Percentiles rank a stretch among this genome's conserved stretches.
These are phyloP conservation scores for Phoma herbarum DNA, from an alignment of 2,329 filamentous ascomycete genomes.

Conservation along the genomic window DNA sequence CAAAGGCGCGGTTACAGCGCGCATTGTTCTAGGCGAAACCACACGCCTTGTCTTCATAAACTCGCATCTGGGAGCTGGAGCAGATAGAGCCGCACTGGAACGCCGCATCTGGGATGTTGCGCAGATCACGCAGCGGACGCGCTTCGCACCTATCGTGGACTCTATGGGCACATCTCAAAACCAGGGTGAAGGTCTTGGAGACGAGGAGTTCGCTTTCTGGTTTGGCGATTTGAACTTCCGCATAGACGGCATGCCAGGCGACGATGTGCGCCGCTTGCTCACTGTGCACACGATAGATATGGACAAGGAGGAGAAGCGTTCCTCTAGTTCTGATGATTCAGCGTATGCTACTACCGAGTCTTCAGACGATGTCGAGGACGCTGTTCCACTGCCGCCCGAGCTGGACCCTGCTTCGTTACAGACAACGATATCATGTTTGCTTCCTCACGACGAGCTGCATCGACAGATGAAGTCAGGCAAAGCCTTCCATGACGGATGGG, in stretches of 20 bases:
- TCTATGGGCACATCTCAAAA: slow-evolving; percentile 67
- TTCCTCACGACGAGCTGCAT: slow-evolving; percentile 88
- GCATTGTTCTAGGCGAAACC: slow-evolving; percentile 87
- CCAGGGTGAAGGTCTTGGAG: slow-evolving; percentile 75
- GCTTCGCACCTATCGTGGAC: slow-evolving; percentile 77
- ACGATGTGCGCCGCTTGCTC: slow-evolving; percentile 86
- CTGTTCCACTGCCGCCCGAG: slow-evolving; percentile 53
- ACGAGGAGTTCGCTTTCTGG: slow-evolving; percentile 96
- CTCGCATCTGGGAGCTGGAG: slow-evolving; percentile 87
- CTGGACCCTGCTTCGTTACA: slow-evolving; percentile 87
- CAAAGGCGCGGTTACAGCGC: slow-evolving; percentile 86
- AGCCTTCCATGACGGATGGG: slow-evolving; percentile 90
- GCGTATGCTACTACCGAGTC: slow-evolving; percentile 29
- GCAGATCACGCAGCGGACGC: slow-evolving; percentile 78
- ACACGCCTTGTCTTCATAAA: slow-evolving; percentile 91
- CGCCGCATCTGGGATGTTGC: slow-evolving; percentile 88
- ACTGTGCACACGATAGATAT: slow-evolving; percentile 84
- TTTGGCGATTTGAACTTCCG: slow-evolving; percentile 96
- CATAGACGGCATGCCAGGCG: slow-evolving; percentile 84
- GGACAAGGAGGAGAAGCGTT: slow-evolving; percentile 38
- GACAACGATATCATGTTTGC: slow-evolving; percentile 83
- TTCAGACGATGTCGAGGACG: slow-evolving; percentile 28
- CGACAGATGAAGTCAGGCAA: slow-evolving; percentile 78
- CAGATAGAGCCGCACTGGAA: slow-evolving; percentile 78
- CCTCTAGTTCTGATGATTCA: slow-evolving; percentile 34